Evolutionary conservation across 768 basidiomycete species (phyloP).

Genomic region (Chalciporus chontae): DNA sequence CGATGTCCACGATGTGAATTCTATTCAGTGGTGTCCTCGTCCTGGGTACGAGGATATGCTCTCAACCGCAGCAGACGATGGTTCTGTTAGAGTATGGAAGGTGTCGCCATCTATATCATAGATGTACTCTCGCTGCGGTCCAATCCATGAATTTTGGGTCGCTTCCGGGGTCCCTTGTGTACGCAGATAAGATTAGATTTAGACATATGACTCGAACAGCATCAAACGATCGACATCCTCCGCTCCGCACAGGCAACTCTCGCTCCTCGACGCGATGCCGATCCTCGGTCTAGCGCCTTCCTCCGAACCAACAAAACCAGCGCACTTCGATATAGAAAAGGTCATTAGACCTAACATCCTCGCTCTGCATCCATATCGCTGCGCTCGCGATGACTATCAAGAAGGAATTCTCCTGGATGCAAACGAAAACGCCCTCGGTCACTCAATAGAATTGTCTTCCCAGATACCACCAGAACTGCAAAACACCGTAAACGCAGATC

Average conservation of each 20-base stretch:
- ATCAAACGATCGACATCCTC: background rate
- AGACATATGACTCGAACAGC: background rate
- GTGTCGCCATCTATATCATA: conserved; percentile 20
- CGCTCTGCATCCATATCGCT: conserved; percentile 86
- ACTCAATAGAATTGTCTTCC: conserved; percentile 54
- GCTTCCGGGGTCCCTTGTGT: too few species aligned
- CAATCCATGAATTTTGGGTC: background rate
- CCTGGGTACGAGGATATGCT: conserved; percentile 61
- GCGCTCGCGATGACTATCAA: conserved; percentile 94
- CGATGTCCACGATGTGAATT: conserved; percentile 81
- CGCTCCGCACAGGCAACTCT: background rate
- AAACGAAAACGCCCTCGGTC: conserved; percentile 94
- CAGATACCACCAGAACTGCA: conserved; percentile 35
- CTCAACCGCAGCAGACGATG: conserved; percentile 87
- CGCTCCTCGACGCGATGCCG: conserved; percentile 41
- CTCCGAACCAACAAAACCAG: conserved; percentile 46
- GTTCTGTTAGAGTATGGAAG: conserved; percentile 76
- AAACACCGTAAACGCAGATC: conserved; percentile 43
- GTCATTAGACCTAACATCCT: conserved; percentile 95
- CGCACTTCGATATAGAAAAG: conserved; percentile 80
- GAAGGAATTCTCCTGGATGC: conserved; percentile 92
- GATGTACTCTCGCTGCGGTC: background rate
- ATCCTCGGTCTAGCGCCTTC: conserved; percentile 59
- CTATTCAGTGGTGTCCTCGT: conserved; percentile 78
- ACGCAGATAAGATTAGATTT: background rate